Evolutionary conservation across 768 basidiomycete genomes (phyloP).

Genomic region (Lyophyllum shimeji): DNA sequence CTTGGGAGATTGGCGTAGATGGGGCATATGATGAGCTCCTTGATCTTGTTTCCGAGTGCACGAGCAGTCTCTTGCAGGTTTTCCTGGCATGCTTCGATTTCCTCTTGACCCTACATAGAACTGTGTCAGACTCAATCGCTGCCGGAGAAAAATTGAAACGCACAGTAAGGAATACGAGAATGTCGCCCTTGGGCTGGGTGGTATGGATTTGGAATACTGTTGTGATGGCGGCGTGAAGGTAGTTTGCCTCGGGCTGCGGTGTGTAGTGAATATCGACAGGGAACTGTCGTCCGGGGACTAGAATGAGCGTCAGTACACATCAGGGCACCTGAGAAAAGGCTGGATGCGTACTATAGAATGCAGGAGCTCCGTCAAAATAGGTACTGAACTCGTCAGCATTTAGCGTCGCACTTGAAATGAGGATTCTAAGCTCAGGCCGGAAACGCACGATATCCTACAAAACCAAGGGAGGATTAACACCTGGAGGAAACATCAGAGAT

Average conservation of each 20-base stretch:
- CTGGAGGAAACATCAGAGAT: slow-evolving; percentile 19
- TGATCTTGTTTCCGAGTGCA: slow-evolving; percentile 93
- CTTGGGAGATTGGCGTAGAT: slow-evolving; percentile 99
- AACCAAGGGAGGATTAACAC: slow-evolving; percentile 22
- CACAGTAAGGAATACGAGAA: slow-evolving; percentile 95
- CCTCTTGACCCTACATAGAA: slow-evolving; percentile 87
- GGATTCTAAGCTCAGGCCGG: slow-evolving; percentile 86
- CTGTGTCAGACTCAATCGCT: not conserved
- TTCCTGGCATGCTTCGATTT: slow-evolving; percentile 97
- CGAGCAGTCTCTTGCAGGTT: slow-evolving; percentile 94
- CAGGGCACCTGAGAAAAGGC: not conserved
- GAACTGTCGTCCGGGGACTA: slow-evolving; percentile 95
- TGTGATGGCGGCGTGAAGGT: slow-evolving; percentile 97
- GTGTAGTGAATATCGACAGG: slow-evolving; percentile 99
- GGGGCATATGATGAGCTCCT: slow-evolving; percentile 92
- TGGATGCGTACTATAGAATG: slow-evolving; percentile 75
- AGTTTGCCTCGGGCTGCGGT: slow-evolving; percentile 98
- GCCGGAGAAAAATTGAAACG: slow-evolving; percentile 18
- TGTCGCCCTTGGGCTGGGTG: slow-evolving; percentile 96
- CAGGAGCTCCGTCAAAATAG: slow-evolving; percentile 95
- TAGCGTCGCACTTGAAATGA: slow-evolving; percentile 96
- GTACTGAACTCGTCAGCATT: slow-evolving; percentile 98
- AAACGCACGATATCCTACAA: slow-evolving; percentile 94
- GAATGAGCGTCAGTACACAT: slow-evolving; percentile 5
- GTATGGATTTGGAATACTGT: slow-evolving; percentile 99